phyloP scores from a whole-genome alignment of 2,329 filamentous ascomycete species.

The Geosmithia morbida region DNA sequence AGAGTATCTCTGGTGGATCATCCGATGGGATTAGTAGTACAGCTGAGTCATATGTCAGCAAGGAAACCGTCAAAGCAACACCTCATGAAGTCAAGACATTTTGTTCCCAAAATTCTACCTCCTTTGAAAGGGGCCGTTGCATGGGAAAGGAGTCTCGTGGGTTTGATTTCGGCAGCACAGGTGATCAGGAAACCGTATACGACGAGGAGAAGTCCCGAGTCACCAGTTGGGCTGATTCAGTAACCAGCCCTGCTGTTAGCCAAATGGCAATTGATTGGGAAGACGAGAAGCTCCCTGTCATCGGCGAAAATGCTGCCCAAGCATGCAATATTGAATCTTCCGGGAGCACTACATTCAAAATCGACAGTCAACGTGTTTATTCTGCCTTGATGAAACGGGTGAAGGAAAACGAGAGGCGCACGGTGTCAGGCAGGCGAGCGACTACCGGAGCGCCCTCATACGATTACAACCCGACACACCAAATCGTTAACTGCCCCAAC shows the following conservation, averaged over 20 bases:
- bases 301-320: conserved; percentile 37
- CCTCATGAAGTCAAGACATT: conserved; percentile 16
- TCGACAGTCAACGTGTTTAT: conserved; percentile 46
- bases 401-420: conserved; percentile 15
- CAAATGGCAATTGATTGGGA: conserved; percentile 27
- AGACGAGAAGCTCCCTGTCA: conserved; percentile 46
- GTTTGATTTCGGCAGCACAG: neutral
- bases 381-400: conserved; percentile 48
- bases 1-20: conserved; percentile 5
- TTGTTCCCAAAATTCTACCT: conserved; percentile 10
- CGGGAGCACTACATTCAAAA: neutral
- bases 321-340: conserved; percentile 8
- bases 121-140: no score
- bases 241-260: conserved; percentile 37
- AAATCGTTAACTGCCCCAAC: neutral
- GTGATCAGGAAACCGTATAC: neutral
- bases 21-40: neutral
- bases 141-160: neutral
- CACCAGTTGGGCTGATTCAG: conserved; percentile 59
- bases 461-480: neutral
- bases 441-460: neutral
- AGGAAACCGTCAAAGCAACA: neutral
- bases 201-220: conserved; percentile 45
- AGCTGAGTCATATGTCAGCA: neutral
- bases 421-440: conserved; percentile 7